phyloP scores from a whole-genome alignment of 441 rosid genomes.

The Viola pubescens region DNA sequence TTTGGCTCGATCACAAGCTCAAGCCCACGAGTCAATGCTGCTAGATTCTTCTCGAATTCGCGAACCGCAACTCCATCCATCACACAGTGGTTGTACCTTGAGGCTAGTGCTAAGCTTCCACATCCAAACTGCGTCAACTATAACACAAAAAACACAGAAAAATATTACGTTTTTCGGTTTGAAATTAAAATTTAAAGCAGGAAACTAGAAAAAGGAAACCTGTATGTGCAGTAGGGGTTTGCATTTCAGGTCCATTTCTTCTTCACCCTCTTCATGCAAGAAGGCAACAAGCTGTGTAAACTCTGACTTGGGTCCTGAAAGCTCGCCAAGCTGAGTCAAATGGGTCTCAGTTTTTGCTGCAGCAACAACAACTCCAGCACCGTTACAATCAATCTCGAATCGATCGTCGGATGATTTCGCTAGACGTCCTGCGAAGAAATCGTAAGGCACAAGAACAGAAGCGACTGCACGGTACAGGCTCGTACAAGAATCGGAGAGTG shows the following conservation, averaged over 20 bases:
- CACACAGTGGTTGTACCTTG: conserved; percentile 18
- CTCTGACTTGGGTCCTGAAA: conserved; percentile 17
- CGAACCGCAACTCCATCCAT: conserved; percentile 19
- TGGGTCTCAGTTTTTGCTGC: conserved; percentile 11
- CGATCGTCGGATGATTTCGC: conserved; percentile 3
- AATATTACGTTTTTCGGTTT: neutral
- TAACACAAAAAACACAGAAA: neutral
- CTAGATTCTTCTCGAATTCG: conserved; percentile 13
- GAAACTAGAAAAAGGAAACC: conserved; percentile 2
- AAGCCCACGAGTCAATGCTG: conserved; percentile 16
- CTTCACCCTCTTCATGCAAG: conserved; percentile 15
- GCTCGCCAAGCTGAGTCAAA: conserved; percentile 15
- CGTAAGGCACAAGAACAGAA: conserved; percentile 18
- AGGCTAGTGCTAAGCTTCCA: conserved; percentile 23
- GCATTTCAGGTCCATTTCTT: conserved; percentile 5
- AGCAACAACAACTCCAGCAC: conserved; percentile 19
- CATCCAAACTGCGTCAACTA: conserved; percentile 20
- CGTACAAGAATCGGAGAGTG: conserved; percentile 12
- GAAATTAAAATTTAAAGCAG: neutral
- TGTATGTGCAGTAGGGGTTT: conserved; percentile 16
- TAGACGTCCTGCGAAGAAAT: conserved; percentile 22
- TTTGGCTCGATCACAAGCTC: conserved; percentile 4
- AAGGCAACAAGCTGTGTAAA: conserved; percentile 10
- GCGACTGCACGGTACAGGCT: conserved; percentile 9
- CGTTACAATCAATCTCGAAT: conserved; percentile 22